Base-by-base conservation (phyloP, 2,329 filamentous ascomycete genomes). In the Neocucurbitaria cava region DNA sequence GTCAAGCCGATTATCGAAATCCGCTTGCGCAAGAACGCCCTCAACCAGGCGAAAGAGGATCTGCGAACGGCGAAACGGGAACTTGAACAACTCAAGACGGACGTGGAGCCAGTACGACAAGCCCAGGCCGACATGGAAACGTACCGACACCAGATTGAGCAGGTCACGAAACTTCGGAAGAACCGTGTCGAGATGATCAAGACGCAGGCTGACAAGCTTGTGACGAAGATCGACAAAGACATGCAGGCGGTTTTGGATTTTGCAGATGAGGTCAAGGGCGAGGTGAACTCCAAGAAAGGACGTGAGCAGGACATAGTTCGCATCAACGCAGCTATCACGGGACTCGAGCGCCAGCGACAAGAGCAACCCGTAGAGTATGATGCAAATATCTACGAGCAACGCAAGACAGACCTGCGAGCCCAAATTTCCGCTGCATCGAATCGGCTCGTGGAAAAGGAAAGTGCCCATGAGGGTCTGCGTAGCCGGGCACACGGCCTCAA, bases 351-450 rank as follows among this genome's bases (percentile, higher is more conserved):
- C 5, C 82, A 85, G 56, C 76, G 87, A 60, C 83, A 87, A 52
- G 84, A 87, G 39, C 81, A 82, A 11, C 87, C 89, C 0, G 79
- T 83, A 0, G 83, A 87, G 5, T 92, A 95, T 68, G 87, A 95
- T 68, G 75, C 85, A 9, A 79, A 82, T 5, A 85, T 85, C 4
- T 93, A 87, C 78, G 95, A 94, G 61, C 83, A 86, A 47, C 85
- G 85, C 59, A 88, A 92, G 73, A 81, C 88, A 74, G 84, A 89
- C 43, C 81, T 88, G 53, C 77, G 76, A 4, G 59, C 59, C 15
- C 63, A 71, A 24, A 68, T 78, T 1, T 81, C 84, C 21, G 83
- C 86, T n/a, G 76, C 84, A 1, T 77, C 83, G 54, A 77, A 71
- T 0, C 71, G 72, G 20, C 64, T 73, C 4, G 59, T 64, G 0